Percentiles rank a stretch among this genome's conserved stretches.
Evolutionary conservation across 2,329 filamentous ascomycete genomes (phyloP).

Genomic region (Albophoma yamanashiensis): DNA sequence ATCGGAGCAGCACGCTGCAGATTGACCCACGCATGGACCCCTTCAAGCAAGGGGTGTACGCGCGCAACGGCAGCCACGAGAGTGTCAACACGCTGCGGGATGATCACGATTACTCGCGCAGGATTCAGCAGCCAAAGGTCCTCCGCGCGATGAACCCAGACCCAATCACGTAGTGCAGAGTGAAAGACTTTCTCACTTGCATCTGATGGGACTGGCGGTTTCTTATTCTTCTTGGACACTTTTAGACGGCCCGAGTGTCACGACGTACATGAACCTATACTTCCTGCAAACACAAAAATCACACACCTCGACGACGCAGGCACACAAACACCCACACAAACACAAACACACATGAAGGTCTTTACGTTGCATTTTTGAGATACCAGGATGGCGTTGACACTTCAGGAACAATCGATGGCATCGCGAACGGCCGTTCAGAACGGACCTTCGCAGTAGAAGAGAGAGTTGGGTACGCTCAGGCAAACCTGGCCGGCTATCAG

Average conservation of each 20-base stretch:
- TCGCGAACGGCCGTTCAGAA: background rate
- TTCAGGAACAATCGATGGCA: constrained; percentile 3
- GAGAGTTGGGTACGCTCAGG: background rate
- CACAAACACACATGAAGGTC: constrained; percentile 7
- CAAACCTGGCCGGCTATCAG: background rate
- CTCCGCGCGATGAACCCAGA: constrained; percentile 55
- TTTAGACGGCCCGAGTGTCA: constrained; percentile 14
- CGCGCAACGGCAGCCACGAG: constrained; percentile 48
- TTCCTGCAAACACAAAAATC: constrained; percentile 2
- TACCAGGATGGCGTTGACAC: constrained; percentile 27
- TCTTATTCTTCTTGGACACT: constrained; percentile 9
- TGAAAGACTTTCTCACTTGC: background rate
- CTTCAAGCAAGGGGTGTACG: constrained; percentile 45
- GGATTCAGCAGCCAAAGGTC: constrained; percentile 44
- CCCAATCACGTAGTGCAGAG: constrained; percentile 18
- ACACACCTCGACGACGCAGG: background rate
- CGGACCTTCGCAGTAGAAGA: background rate
- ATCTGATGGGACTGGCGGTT: background rate
- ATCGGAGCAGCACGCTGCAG: constrained; percentile 42
- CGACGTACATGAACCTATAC: constrained; percentile 21
- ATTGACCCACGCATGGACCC: constrained; percentile 55
- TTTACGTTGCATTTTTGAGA: constrained; percentile 22
- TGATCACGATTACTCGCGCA: constrained; percentile 54
- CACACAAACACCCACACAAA: background rate
- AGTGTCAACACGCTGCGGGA: constrained; percentile 54